Percentiles rank a stretch among this genome's conserved stretches.
phyloP scores from a whole-genome alignment of 2,329 filamentous ascomycete genomes.

The Aureobasidium lini region DNA sequence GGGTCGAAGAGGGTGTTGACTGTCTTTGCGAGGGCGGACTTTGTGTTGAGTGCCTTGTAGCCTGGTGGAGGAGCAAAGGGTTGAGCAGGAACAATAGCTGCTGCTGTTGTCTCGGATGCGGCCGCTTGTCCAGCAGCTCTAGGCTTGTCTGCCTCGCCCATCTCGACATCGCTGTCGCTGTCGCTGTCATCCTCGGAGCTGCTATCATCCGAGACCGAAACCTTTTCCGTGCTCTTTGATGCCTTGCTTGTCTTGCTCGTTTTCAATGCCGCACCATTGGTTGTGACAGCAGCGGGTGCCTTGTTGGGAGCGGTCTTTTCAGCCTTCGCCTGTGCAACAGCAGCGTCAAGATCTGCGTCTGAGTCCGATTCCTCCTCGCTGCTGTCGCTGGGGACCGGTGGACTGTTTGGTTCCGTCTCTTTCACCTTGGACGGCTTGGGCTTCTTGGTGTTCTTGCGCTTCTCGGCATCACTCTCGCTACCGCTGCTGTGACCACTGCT shows the following conservation, averaged over 20 bases:
- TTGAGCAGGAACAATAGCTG: constrained; percentile 15
- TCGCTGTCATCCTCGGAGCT: constrained; percentile 16
- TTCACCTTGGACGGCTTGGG: constrained; percentile 20
- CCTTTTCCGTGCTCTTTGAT: constrained; percentile 3
- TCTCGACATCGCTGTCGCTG: constrained; percentile 21
- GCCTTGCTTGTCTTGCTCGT: constrained; percentile 23
- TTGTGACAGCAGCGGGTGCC: constrained; percentile 15
- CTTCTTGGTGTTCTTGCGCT: constrained; percentile 20
- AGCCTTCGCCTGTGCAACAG: background rate
- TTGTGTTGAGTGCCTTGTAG: constrained; percentile 45
- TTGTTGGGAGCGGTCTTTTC: constrained; percentile 19
- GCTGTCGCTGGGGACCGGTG: constrained; percentile 20
- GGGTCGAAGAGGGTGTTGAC: constrained; percentile 47
- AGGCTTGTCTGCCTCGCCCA: constrained; percentile 15
- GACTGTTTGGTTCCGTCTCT: constrained; percentile 18
- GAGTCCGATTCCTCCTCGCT: constrained; percentile 15
- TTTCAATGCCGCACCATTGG: constrained; percentile 20
- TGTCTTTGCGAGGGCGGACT: constrained; percentile 28
- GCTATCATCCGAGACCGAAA: constrained; percentile 17
- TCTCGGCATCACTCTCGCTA: constrained; percentile 27
- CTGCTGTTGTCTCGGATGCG: background rate
- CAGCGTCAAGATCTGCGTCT: constrained; percentile 6
- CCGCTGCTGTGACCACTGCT: constrained; percentile 25
- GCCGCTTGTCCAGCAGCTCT: background rate
- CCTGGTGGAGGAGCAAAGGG: constrained; percentile 33